phyloP scores from a whole-genome alignment of 495 filamentous ascomycete species.

The Geoglossum glabrum region DNA sequence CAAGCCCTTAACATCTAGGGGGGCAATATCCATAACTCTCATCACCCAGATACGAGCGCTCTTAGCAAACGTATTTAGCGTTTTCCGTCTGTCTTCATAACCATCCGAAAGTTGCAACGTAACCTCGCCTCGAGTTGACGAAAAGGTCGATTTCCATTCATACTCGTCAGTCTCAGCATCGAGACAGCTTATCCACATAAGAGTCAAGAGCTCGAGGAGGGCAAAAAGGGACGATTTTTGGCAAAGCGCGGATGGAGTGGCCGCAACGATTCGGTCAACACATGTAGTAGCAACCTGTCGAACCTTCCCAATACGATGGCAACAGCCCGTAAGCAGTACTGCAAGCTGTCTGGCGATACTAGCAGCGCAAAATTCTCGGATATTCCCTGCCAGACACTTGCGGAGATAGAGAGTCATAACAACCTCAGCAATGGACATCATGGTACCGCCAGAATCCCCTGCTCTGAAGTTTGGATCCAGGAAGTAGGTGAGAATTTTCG shows the following conservation, averaged over 20 bases:
- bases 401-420: conserved; percentile 55
- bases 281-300: conserved; percentile 64
- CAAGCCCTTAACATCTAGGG: conserved; percentile 84
- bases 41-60: conserved; percentile 65
- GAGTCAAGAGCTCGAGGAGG: conserved; percentile 68
- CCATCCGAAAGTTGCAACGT: conserved; percentile 81
- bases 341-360: conserved; percentile 77
- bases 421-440: conserved; percentile 60
- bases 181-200: conserved; percentile 88
- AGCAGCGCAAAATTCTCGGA: conserved; percentile 57
- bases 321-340: conserved; percentile 65
- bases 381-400: conserved; percentile 47
- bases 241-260: conserved; percentile 77
- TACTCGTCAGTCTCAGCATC: conserved; percentile 90
- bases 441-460: conserved; percentile 62
- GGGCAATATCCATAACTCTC: conserved; percentile 60
- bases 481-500: conserved; percentile 74
- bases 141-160: conserved; percentile 60
- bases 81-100: conserved; percentile 55
- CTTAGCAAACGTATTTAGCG: conserved; percentile 55
- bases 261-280: conserved; percentile 63
- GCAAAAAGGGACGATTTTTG: conserved; percentile 79
- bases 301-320: conserved; percentile 75
- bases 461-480: conserved; percentile 68
- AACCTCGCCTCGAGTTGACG: conserved; percentile 51